These are phyloP conservation scores for Circinella umbellata DNA, from an alignment of 371 early-diverging fungal species.

Conservation along the genomic window DNA sequence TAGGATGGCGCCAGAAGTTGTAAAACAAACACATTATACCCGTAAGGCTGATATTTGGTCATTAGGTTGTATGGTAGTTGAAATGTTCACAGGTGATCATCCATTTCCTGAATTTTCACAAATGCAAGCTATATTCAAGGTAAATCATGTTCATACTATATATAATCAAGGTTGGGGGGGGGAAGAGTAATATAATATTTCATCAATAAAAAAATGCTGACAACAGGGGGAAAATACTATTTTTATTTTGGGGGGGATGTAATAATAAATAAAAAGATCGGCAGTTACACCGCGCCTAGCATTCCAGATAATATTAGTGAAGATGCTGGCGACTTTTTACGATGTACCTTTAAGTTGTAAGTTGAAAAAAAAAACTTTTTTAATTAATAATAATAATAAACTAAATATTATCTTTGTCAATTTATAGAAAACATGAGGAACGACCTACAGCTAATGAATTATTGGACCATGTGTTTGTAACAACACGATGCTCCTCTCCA, in stretches of 20 bases:
- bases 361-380: slow-evolving; percentile 15
- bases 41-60: slow-evolving; percentile 89
- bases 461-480: slow-evolving; percentile 60
- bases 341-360: slow-evolving; percentile 76
- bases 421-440: slow-evolving; percentile 60
- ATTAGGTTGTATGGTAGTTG: slow-evolving; percentile 93
- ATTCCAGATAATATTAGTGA: slow-evolving; percentile 75
- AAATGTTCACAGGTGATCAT: slow-evolving; percentile 95
- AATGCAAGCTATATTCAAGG: slow-evolving; percentile 91
- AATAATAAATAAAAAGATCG: slow-evolving; percentile 56
- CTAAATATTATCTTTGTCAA: too few species aligned
- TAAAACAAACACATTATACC: slow-evolving; percentile 79
- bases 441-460: slow-evolving; percentile 65
- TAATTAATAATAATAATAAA: background rate
- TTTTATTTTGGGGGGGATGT: background rate
- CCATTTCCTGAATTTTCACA: slow-evolving; percentile 94
- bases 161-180: background rate
- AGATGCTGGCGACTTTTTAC: slow-evolving; percentile 80
- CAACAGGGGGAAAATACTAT: background rate
- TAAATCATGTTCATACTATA: slow-evolving; percentile 15
- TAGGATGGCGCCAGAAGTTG: slow-evolving; percentile 96
- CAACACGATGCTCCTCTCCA: background rate
- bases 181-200: background rate
- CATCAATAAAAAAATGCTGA: background rate
- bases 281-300: slow-evolving; percentile 80